Evolutionary conservation across 129 eudicot genomes (phyloP).

Genomic region (Chrysanthemum makinoi): DNA sequence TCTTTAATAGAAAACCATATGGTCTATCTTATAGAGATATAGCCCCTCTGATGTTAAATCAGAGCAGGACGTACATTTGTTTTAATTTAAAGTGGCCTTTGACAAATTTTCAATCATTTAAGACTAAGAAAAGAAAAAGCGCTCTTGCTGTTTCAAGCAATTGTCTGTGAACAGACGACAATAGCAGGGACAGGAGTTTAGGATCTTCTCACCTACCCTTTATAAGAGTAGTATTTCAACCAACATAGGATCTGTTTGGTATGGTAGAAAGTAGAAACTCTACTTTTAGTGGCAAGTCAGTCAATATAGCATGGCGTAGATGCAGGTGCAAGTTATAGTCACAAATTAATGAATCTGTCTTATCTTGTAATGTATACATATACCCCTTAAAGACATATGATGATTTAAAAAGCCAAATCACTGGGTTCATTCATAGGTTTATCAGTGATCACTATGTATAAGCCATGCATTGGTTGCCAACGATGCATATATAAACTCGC

Average conservation of each 20-base stretch:
- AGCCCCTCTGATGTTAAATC: no score
- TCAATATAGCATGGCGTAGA: background rate
- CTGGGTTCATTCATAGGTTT: background rate
- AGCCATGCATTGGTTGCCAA: no score
- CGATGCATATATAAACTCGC: background rate
- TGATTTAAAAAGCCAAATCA: background rate
- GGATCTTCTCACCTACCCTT: slow-evolving; percentile 10
- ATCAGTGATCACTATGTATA: no score
- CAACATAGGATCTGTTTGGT: slow-evolving; percentile 27
- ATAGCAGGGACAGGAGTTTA: background rate
- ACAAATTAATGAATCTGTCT: background rate
- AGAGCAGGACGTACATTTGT: no score
- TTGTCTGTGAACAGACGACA: slow-evolving; percentile 10
- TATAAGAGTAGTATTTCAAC: slow-evolving; percentile 4
- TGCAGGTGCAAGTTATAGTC: background rate
- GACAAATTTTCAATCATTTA: no score
- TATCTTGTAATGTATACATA: background rate
- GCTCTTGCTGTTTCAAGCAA: background rate
- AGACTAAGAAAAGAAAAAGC: background rate
- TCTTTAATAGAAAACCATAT: no score
- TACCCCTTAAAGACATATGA: background rate
- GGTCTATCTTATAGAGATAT: no score
- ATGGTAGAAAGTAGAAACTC: background rate
- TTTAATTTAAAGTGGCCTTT: no score
- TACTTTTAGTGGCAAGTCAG: background rate